Conservation (phyloP, 2,329 filamentous ascomycete genomes). For the Claviceps spartinae region DNA sequence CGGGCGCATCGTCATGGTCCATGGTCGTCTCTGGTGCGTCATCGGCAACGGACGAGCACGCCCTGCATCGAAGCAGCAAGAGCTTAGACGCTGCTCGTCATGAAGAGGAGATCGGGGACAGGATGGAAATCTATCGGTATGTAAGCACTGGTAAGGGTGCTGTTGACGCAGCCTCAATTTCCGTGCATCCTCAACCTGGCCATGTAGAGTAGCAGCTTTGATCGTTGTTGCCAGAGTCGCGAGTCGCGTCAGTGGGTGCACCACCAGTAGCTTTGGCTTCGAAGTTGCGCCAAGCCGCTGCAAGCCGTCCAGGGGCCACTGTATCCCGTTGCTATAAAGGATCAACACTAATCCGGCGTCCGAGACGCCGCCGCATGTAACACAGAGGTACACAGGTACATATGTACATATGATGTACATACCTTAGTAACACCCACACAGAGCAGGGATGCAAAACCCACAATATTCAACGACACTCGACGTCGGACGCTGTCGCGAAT, state of each 20-base stretch:
- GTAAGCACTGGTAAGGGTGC: not conserved
- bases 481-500: no score
- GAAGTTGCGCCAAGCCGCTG: not conserved
- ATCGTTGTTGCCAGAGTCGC: not conserved
- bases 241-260: no score
- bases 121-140: not conserved
- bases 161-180: not conserved
- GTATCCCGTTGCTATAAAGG: no score
- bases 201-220: not conserved
- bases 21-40: slow-evolving; percentile 27
- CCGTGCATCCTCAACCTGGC: not conserved
- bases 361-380: no score
- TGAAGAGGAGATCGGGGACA: slow-evolving; percentile 11
- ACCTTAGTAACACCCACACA: no score
- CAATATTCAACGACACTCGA: no score
- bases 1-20: slow-evolving; percentile 36
- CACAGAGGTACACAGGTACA: no score
- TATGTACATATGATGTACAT: no score
- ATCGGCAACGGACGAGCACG: slow-evolving; percentile 17
- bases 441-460: no score
- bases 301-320: no score
- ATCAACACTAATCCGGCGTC: no score
- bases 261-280: not conserved
- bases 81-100: slow-evolving; percentile 10
- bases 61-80: slow-evolving; percentile 18